Percentiles rank a stretch among this genome's conserved stretches.
Evolutionary conservation across 805 yeast genomes (phyloP).

Genomic region (Metschnikowia sp.): DNA sequence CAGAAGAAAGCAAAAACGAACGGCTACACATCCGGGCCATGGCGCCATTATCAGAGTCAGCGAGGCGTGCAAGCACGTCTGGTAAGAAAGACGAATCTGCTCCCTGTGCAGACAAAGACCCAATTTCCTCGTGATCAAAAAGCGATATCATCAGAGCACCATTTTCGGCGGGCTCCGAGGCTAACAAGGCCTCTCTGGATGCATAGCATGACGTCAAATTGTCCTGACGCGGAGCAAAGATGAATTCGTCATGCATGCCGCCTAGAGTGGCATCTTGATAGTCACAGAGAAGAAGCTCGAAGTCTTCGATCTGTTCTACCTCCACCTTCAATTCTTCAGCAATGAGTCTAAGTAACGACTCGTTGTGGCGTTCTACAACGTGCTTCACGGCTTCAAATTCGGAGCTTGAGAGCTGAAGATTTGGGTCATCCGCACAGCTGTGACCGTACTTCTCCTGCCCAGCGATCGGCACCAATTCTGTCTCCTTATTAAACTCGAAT

Average conservation of each 20-base stretch:
- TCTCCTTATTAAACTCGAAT: constrained; percentile 86
- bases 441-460: constrained; percentile 44
- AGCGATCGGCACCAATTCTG: constrained; percentile 81
- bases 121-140: constrained; percentile 96
- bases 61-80: constrained; percentile 67
- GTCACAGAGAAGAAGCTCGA: constrained; percentile 83
- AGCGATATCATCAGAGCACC: constrained; percentile 74
- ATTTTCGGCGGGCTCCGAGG: constrained; percentile 45
- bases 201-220: constrained; percentile 85
- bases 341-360: constrained; percentile 62
- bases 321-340: constrained; percentile 60
- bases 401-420: constrained; percentile 41
- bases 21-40: constrained; percentile 46
- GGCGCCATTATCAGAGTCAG: constrained; percentile 34
- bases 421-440: constrained; percentile 53
- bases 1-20: constrained; percentile 87
- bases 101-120: constrained; percentile 92
- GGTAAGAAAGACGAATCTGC: constrained; percentile 92
- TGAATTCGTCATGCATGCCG: constrained; percentile 85
- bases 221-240: constrained; percentile 88
- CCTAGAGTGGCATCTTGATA: constrained; percentile 81
- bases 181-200: constrained; percentile 67
- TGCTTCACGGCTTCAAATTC: constrained; percentile 64
- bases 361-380: constrained; percentile 72
- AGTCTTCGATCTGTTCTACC: constrained; percentile 71